phyloP scores from a whole-genome alignment of 169 alveolate genomes.

The Theileria parva region DNA sequence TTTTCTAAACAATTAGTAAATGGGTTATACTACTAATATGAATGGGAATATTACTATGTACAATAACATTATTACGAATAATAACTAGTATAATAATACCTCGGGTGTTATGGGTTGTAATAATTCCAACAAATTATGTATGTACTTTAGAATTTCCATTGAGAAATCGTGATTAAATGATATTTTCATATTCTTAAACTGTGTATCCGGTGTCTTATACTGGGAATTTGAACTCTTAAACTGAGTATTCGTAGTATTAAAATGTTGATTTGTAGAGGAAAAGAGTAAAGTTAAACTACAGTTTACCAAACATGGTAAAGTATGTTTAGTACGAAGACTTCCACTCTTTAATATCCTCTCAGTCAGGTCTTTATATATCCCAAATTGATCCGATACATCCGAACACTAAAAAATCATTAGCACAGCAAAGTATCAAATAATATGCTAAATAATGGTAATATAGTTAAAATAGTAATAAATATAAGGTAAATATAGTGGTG shows the following conservation, averaged over 20 bases:
- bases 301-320: slow-evolving; percentile 14
- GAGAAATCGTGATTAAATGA: slow-evolving; percentile 12
- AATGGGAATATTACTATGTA: not conserved
- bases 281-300: slow-evolving; percentile 3
- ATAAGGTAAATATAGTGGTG: too few relatives aligned
- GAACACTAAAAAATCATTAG: not conserved
- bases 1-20: slow-evolving; percentile 4
- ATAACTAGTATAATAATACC: slow-evolving; percentile 29
- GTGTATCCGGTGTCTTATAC: not conserved
- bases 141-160: not conserved
- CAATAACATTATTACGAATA: slow-evolving; percentile 30
- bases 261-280: not conserved
- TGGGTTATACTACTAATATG: not conserved
- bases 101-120: slow-evolving; percentile 22
- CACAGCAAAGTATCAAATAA: too few relatives aligned
- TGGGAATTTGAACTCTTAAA: not conserved
- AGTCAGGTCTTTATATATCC: slow-evolving; percentile 5
- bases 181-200: not conserved
- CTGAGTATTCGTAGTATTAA: not conserved
- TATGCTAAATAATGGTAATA: too few relatives aligned
- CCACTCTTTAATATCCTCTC: slow-evolving; percentile 22
- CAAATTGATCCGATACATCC: slow-evolving; percentile 5
- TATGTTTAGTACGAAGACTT: slow-evolving; percentile 6
- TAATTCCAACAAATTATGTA: not conserved
- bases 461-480: too few relatives aligned